Conservation (phyloP, 495 filamentous ascomycete genomes). For the Neurospora sp. region DNA sequence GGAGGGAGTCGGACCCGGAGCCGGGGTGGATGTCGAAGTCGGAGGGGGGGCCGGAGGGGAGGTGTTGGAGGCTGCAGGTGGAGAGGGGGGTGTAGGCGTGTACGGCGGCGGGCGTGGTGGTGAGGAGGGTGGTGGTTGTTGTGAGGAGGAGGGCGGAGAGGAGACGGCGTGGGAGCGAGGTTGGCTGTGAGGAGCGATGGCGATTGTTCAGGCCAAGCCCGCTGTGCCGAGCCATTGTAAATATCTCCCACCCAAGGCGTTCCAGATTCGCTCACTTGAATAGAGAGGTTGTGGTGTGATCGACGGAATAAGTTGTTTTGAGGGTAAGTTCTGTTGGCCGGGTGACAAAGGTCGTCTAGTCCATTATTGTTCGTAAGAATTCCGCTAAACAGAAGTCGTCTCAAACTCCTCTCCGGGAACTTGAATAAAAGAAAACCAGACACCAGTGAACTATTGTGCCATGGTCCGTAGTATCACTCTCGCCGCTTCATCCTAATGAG, state of each 20-base stretch:
- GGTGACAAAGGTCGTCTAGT: background rate
- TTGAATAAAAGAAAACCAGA: background rate
- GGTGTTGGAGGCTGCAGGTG: constrained; percentile 51
- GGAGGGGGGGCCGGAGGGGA: constrained; percentile 52
- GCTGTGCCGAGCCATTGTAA: background rate
- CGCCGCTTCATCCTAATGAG: background rate
- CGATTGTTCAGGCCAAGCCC: background rate
- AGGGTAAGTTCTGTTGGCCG: background rate
- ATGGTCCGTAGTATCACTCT: background rate
- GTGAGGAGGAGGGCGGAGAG: constrained; percentile 25
- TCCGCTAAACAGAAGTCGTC: background rate
- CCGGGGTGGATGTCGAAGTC: constrained; percentile 78
- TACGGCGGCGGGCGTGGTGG: constrained; percentile 1
- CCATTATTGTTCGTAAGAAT: background rate
- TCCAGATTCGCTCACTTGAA: background rate
- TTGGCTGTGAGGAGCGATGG: background rate
- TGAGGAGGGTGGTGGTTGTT: constrained; percentile 1
- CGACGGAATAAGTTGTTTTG: background rate
- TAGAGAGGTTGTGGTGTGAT: background rate
- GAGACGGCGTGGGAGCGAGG: background rate
- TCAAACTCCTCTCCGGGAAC: background rate
- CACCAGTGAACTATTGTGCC: background rate
- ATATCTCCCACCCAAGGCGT: background rate
- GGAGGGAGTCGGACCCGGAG: constrained; percentile 51
- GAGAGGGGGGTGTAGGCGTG: constrained; percentile 65